Evolutionary conservation across 2,329 filamentous ascomycete genomes (phyloP).

Genomic region (Phialemoniopsis sp.): DNA sequence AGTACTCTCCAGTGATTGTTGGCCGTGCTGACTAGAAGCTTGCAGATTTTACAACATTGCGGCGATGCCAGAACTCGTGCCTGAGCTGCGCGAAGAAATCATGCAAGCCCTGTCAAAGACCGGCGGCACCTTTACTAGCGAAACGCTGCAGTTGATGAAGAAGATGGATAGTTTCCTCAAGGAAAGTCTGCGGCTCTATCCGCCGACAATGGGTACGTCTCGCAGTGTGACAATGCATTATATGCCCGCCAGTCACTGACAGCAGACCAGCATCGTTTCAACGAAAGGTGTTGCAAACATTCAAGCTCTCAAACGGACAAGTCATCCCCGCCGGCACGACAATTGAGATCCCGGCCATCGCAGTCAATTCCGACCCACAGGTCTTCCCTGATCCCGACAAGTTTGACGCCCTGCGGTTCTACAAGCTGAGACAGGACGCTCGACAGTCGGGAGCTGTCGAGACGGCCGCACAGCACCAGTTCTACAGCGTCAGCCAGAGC

Average conservation of each 20-base stretch:
- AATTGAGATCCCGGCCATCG: conserved; percentile 33
- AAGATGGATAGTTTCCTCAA: conserved; percentile 24
- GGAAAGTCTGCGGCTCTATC: conserved; percentile 21
- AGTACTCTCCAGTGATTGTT: background rate
- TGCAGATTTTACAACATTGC: conserved; percentile 46
- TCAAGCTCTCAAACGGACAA: conserved; percentile 51
- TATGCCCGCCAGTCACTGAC: no score
- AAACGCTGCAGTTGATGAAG: conserved; percentile 24
- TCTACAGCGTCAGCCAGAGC: conserved; percentile 27
- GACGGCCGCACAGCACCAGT: conserved; percentile 30
- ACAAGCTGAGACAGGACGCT: conserved; percentile 22
- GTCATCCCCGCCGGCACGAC: conserved; percentile 37
- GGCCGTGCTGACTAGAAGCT: background rate
- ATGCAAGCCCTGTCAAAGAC: conserved; percentile 26
- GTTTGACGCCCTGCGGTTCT: conserved; percentile 35
- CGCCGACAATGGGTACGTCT: no score
- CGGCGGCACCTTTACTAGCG: conserved; percentile 20
- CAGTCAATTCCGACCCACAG: conserved; percentile 29
- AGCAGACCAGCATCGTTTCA: conserved; percentile 41
- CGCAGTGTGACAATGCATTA: no score
- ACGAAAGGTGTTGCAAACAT: conserved; percentile 43
- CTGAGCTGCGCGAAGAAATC: conserved; percentile 48
- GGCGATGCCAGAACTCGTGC: conserved; percentile 42
- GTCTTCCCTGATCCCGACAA: conserved; percentile 26
- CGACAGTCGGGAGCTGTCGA: conserved; percentile 17